Conservation (phyloP, 495 filamentous ascomycete species). For the Barbatosphaeria neglecta region DNA sequence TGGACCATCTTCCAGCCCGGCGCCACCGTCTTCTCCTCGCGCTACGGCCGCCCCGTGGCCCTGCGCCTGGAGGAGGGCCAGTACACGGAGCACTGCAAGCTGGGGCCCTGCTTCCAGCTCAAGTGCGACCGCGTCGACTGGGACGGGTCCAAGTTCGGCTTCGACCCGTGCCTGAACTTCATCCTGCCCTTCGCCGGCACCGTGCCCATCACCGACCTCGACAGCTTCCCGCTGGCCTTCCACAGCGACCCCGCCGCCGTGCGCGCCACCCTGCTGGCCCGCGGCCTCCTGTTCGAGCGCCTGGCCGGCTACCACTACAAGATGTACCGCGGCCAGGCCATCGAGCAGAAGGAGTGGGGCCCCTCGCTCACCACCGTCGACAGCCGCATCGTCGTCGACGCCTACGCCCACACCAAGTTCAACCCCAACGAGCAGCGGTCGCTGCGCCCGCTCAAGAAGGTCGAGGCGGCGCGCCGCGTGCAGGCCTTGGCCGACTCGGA, state of each 20-base stretch:
- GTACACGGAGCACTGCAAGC: constrained; percentile 2
- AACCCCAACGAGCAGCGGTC: constrained; percentile 1
- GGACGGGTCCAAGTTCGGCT: constrained; percentile 44
- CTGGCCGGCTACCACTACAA: constrained; percentile 47
- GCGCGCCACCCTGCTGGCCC: constrained; percentile 18
- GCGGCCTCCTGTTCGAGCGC: constrained; percentile 32
- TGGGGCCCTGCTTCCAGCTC: constrained; percentile 25
- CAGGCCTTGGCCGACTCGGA: neutral
- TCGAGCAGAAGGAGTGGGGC: constrained; percentile 7
- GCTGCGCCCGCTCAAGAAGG: constrained; percentile 6
- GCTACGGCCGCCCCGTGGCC: constrained; percentile 10
- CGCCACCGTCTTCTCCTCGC: constrained; percentile 8
- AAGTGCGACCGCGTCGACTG: constrained; percentile 36
- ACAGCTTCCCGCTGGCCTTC: constrained; percentile 40
- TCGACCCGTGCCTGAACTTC: constrained; percentile 14
- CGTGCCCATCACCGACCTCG: constrained; percentile 34
- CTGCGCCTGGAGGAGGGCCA: constrained; percentile 6
- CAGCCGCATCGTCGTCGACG: constrained; percentile 13
- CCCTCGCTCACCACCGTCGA: constrained; percentile 7
- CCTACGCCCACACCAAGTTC: constrained; percentile 6
- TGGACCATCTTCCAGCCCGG: constrained; percentile 24
- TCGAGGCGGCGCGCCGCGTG: neutral
- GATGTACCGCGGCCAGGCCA: constrained; percentile 36
- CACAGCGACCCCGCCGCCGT: constrained; percentile 32
- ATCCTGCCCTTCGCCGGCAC: constrained; percentile 41